These are phyloP conservation scores for Condylostoma magnum DNA, from an alignment of 169 alveolate genomes.

Conservation along the genomic window DNA sequence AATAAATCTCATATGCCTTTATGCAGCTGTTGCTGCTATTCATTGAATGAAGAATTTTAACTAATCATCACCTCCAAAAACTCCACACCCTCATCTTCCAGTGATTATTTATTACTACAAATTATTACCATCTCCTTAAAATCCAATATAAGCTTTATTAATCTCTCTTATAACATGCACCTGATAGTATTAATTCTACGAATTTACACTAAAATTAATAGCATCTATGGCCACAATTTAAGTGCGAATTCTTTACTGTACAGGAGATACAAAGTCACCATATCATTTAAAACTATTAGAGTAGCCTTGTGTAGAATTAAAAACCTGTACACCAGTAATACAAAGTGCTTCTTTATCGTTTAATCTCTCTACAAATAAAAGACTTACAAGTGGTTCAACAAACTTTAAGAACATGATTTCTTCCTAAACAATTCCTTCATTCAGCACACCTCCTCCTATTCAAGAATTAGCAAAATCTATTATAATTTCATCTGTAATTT, in stretches of 20 bases:
- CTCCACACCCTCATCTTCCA: constrained; percentile 89
- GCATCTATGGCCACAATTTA: constrained; percentile 1
- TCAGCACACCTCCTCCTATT: constrained; percentile 27
- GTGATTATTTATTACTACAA: constrained; percentile 32
- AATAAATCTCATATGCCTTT: constrained; percentile 19
- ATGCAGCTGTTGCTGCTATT: constrained; percentile 45
- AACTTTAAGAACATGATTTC: constrained; percentile 22
- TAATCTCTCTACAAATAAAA: constrained; percentile 19
- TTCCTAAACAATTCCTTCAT: constrained; percentile 24
- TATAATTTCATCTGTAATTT: constrained; percentile 1
- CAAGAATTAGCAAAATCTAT: constrained; percentile 21
- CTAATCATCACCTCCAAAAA: constrained; percentile 59
- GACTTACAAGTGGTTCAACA: neutral
- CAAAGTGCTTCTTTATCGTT: constrained; percentile 13
- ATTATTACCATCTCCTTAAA: neutral
- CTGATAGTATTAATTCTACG: neutral
- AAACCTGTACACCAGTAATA: constrained; percentile 11
- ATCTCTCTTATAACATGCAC: neutral
- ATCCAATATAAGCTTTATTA: constrained; percentile 19
- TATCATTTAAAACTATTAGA: neutral
- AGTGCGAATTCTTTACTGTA: neutral
- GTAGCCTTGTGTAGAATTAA: constrained; percentile 4
- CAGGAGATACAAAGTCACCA: neutral
- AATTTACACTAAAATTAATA: neutral
- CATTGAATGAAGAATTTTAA: constrained; percentile 63